Percentiles rank a stretch among this genome's conserved stretches.
Conservation (phyloP, 2,329 filamentous ascomycete genomes). For the Microsporum audouinii region DNA sequence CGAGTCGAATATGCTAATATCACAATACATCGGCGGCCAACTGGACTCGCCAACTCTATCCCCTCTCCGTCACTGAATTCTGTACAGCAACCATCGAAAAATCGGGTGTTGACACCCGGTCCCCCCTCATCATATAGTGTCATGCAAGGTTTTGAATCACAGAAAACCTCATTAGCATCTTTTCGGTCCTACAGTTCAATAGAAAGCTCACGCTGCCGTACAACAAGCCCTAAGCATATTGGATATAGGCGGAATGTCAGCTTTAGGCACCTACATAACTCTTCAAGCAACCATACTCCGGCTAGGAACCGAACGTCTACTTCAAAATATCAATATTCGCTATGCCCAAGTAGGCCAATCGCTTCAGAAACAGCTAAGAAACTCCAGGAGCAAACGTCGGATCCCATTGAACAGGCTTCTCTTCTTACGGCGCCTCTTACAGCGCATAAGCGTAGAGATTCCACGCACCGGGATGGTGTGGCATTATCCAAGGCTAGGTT, state of each 20-base stretch:
- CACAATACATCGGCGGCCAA: conserved; percentile 49
- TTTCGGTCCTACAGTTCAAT: conserved; percentile 39
- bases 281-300: conserved; percentile 23
- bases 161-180: conserved; percentile 26
- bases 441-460: conserved; percentile 25
- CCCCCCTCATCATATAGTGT: conserved; percentile 8
- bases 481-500: conserved; percentile 33
- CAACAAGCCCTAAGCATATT: conserved; percentile 23
- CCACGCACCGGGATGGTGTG: conserved; percentile 21
- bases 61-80: neutral
- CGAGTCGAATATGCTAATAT: conserved; percentile 55
- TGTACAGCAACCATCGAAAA: neutral
- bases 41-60: conserved; percentile 4
- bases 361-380: conserved; percentile 19
- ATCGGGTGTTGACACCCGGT: neutral
- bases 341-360: conserved; percentile 14
- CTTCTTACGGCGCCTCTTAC: conserved; percentile 31
- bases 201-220: conserved; percentile 34
- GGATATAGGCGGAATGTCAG: conserved; percentile 51
- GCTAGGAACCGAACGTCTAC: conserved; percentile 17
- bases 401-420: conserved; percentile 27
- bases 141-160: conserved; percentile 18
- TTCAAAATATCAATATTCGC: conserved; percentile 19
- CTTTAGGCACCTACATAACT: conserved; percentile 46
- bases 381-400: conserved; percentile 14